Evolutionary conservation across 1,284 basidiomycete genomes (phyloP).

Genomic region (Cutaneotrichosporon daszewskae): DNA sequence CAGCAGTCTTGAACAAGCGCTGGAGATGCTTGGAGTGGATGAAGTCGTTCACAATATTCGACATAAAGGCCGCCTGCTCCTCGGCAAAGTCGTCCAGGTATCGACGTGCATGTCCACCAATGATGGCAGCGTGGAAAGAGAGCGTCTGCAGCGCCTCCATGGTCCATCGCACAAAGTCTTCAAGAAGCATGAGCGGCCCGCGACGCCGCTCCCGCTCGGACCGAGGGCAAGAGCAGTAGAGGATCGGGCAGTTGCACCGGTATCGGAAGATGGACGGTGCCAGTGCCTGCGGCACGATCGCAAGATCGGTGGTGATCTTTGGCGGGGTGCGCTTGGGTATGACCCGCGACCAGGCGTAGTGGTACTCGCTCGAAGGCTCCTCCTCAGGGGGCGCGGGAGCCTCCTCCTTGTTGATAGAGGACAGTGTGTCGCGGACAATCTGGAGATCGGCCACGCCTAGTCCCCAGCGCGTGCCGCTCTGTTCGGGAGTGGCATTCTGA

Average conservation of each 20-base stretch:
- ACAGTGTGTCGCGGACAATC: slow-evolving; percentile 7
- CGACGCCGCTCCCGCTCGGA: no score
- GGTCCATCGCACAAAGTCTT: slow-evolving; percentile 5
- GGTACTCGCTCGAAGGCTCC: background rate
- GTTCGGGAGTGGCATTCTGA: background rate
- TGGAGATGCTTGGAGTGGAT: slow-evolving; percentile 1
- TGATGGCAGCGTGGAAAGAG: background rate
- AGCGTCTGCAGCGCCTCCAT: background rate
- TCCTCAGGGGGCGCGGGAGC: background rate
- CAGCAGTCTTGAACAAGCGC: background rate
- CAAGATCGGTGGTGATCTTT: background rate
- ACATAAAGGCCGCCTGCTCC: background rate
- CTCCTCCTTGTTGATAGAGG: background rate
- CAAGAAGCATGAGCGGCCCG: background rate
- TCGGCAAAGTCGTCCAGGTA: background rate
- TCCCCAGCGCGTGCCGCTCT: background rate
- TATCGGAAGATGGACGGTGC: background rate
- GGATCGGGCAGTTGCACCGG: background rate
- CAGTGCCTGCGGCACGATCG: background rate
- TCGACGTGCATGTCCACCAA: background rate
- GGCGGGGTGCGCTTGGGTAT: background rate
- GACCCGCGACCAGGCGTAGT: slow-evolving; percentile 1
- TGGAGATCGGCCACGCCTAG: slow-evolving; percentile 3
- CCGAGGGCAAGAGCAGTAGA: background rate
- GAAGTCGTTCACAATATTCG: background rate